These are phyloP conservation scores for Auricularia sp. DNA, from an alignment of 768 basidiomycete genomes.

Conservation along the genomic window DNA sequence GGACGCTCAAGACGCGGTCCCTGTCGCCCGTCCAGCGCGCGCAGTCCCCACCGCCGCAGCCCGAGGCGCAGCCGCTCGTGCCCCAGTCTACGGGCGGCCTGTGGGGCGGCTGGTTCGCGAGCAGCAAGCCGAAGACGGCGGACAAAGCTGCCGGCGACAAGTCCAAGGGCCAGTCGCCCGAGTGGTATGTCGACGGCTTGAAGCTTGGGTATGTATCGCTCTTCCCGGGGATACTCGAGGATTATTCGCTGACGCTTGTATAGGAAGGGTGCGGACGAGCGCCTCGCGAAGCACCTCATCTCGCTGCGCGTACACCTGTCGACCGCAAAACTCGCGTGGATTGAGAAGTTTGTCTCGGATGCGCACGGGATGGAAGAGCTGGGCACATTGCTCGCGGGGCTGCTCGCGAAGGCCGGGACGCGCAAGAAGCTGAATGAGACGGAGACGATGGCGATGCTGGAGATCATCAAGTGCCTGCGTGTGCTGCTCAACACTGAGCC, in stretches of 20 bases:
- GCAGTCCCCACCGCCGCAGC: conserved; percentile 2
- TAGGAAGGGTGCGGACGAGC: conserved; percentile 42
- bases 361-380: conserved; percentile 61
- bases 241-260: too few relatives aligned
- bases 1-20: neutral
- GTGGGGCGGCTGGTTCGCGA: conserved; percentile 69
- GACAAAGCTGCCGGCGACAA: conserved; percentile 22
- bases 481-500: conserved; percentile 79
- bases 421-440: conserved; percentile 49
- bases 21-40: neutral
- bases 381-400: conserved; percentile 41
- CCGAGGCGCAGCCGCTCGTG: conserved; percentile 30
- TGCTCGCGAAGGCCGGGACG: conserved; percentile 64
- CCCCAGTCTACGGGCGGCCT: conserved; percentile 67
- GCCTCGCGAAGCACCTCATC: conserved; percentile 68
- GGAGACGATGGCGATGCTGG: conserved; percentile 58
- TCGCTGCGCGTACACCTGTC: conserved; percentile 78
- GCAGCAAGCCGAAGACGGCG: conserved; percentile 25
- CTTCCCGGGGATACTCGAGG: too few relatives aligned
- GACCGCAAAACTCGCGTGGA: conserved; percentile 69
- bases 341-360: conserved; percentile 60
- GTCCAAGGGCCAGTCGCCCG: conserved; percentile 39
- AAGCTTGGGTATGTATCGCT: conserved; percentile 26
- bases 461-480: conserved; percentile 70
- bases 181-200: conserved; percentile 56